phyloP scores from a whole-genome alignment of 108 stramenopile genomes.

The Cyclostephanos tholiformis region DNA sequence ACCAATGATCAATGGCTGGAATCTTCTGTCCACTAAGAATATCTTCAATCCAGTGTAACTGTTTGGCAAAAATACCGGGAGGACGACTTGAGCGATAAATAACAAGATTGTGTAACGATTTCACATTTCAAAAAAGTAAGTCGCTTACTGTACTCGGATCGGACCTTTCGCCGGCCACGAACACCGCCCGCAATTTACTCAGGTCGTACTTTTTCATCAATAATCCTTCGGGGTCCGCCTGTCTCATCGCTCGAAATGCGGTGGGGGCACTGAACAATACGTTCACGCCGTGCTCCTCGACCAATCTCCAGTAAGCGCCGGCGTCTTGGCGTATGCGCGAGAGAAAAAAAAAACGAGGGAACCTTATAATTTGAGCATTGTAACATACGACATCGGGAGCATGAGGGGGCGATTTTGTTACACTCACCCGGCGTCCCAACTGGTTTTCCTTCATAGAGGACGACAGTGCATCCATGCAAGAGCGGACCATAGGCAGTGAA shows the following conservation, averaged over 20 bases:
- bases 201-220: constrained; percentile 54
- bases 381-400: not conserved
- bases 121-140: too few relatives aligned
- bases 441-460: constrained; percentile 86
- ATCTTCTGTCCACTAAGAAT: constrained; percentile 36
- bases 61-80: too few relatives aligned
- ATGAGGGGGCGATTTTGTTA: not conserved
- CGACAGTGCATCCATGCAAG: constrained; percentile 64
- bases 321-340: constrained; percentile 42
- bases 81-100: too few relatives aligned
- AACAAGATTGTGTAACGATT: too few relatives aligned
- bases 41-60: constrained; percentile 59
- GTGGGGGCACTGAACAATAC: constrained; percentile 81
- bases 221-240: constrained; percentile 54
- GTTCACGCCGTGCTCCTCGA: constrained; percentile 68
- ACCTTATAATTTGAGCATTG: not conserved
- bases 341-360: not conserved
- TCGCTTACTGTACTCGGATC: constrained; percentile 62
- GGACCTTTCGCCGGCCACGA: constrained; percentile 74
- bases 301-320: constrained; percentile 71
- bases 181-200: constrained; percentile 49
- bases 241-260: constrained; percentile 75
- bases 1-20: constrained; percentile 76
- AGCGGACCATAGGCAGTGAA: constrained; percentile 79
- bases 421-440: constrained; percentile 61